Evolutionary conservation across 2,329 filamentous ascomycete genomes (phyloP).

Genomic region (Ophiocordyceps australis): DNA sequence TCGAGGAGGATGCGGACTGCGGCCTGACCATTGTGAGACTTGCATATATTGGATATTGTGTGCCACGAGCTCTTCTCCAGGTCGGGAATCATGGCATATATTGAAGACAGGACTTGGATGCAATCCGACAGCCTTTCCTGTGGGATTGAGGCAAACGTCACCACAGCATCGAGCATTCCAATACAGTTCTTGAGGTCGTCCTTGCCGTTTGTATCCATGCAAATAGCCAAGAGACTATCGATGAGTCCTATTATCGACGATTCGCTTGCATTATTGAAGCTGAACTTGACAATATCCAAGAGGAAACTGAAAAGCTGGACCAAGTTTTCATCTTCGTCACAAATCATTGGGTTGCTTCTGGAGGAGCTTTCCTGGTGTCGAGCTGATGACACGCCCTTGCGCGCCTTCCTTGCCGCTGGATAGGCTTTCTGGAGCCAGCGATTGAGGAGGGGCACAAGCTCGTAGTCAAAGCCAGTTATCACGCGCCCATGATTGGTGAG

Average conservation of each 20-base stretch:
- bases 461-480: constrained; percentile 48
- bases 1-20: constrained; percentile 48
- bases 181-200: constrained; percentile 51
- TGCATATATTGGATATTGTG: constrained; percentile 51
- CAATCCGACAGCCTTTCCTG: constrained; percentile 42
- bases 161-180: constrained; percentile 48
- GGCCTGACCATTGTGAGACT: constrained; percentile 54
- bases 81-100: constrained; percentile 45
- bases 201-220: constrained; percentile 44
- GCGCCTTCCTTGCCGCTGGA: constrained; percentile 28
- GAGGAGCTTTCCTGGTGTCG: constrained; percentile 15
- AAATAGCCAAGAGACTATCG: constrained; percentile 44
- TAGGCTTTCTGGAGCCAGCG: constrained; percentile 41
- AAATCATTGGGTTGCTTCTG: constrained; percentile 17
- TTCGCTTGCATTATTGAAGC: constrained; percentile 49
- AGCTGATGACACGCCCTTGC: constrained; percentile 22
- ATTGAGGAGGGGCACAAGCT: constrained; percentile 43
- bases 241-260: constrained; percentile 42
- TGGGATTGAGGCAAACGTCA: constrained; percentile 56
- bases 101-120: constrained; percentile 53
- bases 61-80: constrained; percentile 51
- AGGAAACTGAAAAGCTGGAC: constrained; percentile 46
- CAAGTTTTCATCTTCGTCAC: constrained; percentile 42
- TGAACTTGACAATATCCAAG: constrained; percentile 57
- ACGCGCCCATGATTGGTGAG: constrained; percentile 43